Evolutionary conservation across 139 green algal species (phyloP), one percentile per base, ranked within the genome.

Genomic region (Closterium sp.): DNA sequence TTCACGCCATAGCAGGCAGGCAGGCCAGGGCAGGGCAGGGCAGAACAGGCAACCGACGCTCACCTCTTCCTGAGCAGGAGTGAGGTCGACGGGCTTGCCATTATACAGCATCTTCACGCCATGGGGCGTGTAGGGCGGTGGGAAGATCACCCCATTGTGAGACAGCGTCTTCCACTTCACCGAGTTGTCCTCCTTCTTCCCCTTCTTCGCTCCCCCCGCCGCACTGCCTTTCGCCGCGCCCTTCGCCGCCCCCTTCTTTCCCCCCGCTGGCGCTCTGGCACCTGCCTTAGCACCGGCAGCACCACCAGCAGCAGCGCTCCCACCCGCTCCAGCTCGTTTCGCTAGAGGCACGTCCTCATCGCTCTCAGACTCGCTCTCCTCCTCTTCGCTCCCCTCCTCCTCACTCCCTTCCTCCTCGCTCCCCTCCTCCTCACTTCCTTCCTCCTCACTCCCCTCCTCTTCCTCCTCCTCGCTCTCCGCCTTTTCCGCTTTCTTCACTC

Each of bases 61-160:
- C 70, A 96, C 95, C 91, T 96, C 95, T 87, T 96, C 95, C 79
- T 96, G 94, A 42, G 98, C 97, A 0, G 96, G 95, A 0, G 97
- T 98, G 27, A 99, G 95, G 2, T 98, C 95, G 45, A 99, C 97
- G 2, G 97, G 97, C 89, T 97, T 94, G 50, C 97, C 97, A 87
- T 98, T 97, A 92, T 99, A 99, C 85, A 98, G 95, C 96, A 99
- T 97, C 94, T 98, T 98, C 27, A 99, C 94, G n/a, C 97, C 97
- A 92, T 99, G n/a, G n/a, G n/a, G 97, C 90, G 96, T 92, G 89
- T 98, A 99, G 79, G 96, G 92, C 5, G 98, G 98, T 0, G 98
- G 98, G 95, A 99, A 99, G 32, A 99, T 95, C 90, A 99, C 98
- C 28, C 98, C 98, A 9, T 89, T 88, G 94, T 99, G 98, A 79